Conservation (phyloP, 768 basidiomycete genomes). For the Hericium coralloides region DNA sequence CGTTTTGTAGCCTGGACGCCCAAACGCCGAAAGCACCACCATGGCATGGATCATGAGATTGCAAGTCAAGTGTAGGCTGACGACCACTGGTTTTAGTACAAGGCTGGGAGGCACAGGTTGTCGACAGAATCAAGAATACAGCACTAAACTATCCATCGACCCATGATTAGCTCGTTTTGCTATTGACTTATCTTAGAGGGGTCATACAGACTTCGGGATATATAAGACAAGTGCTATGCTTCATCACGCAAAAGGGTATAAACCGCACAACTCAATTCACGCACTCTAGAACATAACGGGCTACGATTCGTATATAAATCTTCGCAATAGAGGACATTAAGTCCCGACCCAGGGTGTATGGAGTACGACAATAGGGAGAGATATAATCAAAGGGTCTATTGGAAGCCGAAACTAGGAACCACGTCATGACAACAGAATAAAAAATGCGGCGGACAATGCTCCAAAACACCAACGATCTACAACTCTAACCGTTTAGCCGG, state of each 20-base stretch:
- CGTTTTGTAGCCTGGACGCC: background rate
- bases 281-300: background rate
- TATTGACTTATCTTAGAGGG: background rate
- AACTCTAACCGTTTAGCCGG: slow-evolving; percentile 28
- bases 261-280: background rate
- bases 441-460: slow-evolving; percentile 19
- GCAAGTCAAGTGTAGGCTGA: background rate
- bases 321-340: slow-evolving; percentile 7
- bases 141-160: background rate
- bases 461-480: slow-evolving; percentile 9
- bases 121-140: no score
- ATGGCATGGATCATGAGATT: background rate
- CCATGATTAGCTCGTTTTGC: background rate
- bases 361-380: slow-evolving; percentile 15
- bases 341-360: slow-evolving; percentile 13
- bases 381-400: slow-evolving; percentile 27
- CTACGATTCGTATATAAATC: background rate
- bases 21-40: background rate
- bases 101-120: background rate
- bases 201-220: no score
- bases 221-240: no score
- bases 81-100: background rate
- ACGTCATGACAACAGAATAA: slow-evolving; percentile 20
- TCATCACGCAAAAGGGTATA: no score
- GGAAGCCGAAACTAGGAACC: slow-evolving; percentile 18